Conservation (phyloP, 177 flowering plant genomes). For the Vitis hybrid region DNA sequence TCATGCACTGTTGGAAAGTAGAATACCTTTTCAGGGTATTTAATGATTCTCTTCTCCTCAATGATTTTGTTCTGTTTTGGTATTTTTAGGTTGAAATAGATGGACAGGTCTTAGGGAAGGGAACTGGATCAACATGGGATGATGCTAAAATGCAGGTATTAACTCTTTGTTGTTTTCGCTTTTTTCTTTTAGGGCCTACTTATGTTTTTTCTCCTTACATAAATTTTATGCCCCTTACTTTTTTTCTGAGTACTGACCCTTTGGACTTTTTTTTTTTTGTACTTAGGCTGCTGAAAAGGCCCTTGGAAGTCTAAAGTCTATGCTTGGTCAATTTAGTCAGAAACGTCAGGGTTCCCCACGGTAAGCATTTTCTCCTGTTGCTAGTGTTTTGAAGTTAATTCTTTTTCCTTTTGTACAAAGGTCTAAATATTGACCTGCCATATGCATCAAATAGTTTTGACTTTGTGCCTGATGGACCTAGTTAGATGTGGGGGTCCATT, state of each 20-base stretch:
- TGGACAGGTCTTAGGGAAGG: constrained; percentile 77
- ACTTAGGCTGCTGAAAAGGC: constrained; percentile 89
- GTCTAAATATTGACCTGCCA: no score
- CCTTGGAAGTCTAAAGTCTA: constrained; percentile 52
- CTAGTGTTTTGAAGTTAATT: neutral
- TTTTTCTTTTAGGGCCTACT: neutral
- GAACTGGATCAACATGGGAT: constrained; percentile 80
- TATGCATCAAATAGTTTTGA: no score
- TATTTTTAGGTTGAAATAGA: constrained; percentile 70
- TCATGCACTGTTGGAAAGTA: no score
- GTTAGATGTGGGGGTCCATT: no score
- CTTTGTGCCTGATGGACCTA: no score
- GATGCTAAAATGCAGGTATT: constrained; percentile 85
- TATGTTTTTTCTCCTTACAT: constrained; percentile 2
- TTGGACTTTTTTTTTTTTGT: constrained; percentile 8
- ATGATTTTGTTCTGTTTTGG: constrained; percentile 3
- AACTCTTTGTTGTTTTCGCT: neutral
- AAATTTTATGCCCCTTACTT: neutral
- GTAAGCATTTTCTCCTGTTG: constrained; percentile 29
- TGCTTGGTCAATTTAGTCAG: constrained; percentile 42
- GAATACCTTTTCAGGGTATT: no score
- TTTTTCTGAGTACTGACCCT: constrained; percentile 4
- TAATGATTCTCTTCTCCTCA: neutral
- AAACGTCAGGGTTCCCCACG: constrained; percentile 75
- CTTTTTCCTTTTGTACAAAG: no score